Percentiles rank a stretch among this genome's conserved stretches.
phyloP scores from a whole-genome alignment of 2,329 filamentous ascomycete species.

The Davidsoniella eucalypti region DNA sequence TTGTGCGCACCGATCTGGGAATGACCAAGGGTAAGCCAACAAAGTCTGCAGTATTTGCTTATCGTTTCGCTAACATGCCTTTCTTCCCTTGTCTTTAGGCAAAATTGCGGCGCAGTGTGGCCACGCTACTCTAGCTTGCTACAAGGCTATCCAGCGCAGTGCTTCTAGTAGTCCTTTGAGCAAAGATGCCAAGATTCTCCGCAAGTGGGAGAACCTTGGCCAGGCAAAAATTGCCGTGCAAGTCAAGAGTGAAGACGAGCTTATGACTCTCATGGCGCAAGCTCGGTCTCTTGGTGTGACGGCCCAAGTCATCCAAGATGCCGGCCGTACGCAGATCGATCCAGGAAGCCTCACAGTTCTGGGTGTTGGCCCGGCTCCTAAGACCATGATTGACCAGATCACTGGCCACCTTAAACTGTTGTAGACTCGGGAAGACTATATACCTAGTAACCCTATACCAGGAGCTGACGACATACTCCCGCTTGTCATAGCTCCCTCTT shows the following conservation, averaged over 20 bases:
- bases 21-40: conserved; percentile 75
- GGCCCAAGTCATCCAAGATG: conserved; percentile 81
- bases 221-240: conserved; percentile 92
- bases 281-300: conserved; percentile 73
- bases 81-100: conserved; percentile 32
- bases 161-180: conserved; percentile 34
- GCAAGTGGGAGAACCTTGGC: conserved; percentile 70
- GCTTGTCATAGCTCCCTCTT: background rate
- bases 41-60: background rate
- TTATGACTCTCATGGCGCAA: conserved; percentile 56
- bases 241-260: conserved; percentile 69
- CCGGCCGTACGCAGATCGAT: conserved; percentile 93
- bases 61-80: conserved; percentile 1
- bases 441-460: background rate
- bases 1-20: conserved; percentile 83
- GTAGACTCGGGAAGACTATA: conserved; percentile 22
- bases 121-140: conserved; percentile 94
- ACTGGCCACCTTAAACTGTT: conserved; percentile 74
- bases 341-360: conserved; percentile 84
- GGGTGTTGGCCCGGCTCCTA: conserved; percentile 67
- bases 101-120: conserved; percentile 95
- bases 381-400: conserved; percentile 71
- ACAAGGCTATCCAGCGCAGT: conserved; percentile 56
- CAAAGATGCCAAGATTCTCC: conserved; percentile 46
- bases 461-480: background rate